Conservation (phyloP, 2,329 filamentous ascomycete genomes). For the Teratosphaeria destructans region DNA sequence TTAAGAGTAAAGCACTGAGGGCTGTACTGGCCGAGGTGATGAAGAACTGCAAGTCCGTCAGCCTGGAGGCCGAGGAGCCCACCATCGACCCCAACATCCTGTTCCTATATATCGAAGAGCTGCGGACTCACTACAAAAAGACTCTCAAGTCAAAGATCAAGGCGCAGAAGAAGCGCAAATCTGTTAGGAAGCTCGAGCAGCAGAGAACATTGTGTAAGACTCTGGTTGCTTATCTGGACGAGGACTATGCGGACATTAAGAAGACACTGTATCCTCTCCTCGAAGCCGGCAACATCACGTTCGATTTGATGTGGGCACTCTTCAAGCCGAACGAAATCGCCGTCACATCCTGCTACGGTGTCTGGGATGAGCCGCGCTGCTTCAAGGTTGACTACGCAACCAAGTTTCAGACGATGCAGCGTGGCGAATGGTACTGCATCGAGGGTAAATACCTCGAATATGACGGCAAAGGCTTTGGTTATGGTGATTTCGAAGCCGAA, state of each 20-base stretch:
- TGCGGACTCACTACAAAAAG: slow-evolving; percentile 51
- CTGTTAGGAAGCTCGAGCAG: slow-evolving; percentile 45
- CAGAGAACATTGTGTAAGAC: slow-evolving; percentile 60
- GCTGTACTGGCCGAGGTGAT: slow-evolving; percentile 61
- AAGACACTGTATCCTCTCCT: slow-evolving; percentile 73
- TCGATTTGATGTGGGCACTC: slow-evolving; percentile 77
- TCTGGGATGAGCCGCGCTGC: slow-evolving; percentile 63
- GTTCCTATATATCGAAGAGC: slow-evolving; percentile 62
- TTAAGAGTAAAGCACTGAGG: slow-evolving; percentile 71
- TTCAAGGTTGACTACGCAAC: slow-evolving; percentile 73
- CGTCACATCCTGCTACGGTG: slow-evolving; percentile 66
- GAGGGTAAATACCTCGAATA: slow-evolving; percentile 77
- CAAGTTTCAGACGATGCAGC: slow-evolving; percentile 58
- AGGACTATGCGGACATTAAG: slow-evolving; percentile 68
- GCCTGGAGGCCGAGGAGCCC: slow-evolving; percentile 69
- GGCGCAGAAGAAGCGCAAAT: slow-evolving; percentile 52
- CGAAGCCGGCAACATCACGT: slow-evolving; percentile 74
- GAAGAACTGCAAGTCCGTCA: slow-evolving; percentile 67
- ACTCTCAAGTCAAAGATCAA: slow-evolving; percentile 51
- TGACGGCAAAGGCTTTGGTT: slow-evolving; percentile 76
- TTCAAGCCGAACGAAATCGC: slow-evolving; percentile 80
- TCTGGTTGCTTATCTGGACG: slow-evolving; percentile 65
- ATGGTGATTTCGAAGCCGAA: slow-evolving; percentile 58
- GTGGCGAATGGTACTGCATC: slow-evolving; percentile 65
- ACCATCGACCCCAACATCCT: slow-evolving; percentile 43